Evolutionary conservation across 78 protist genomes (phyloP).

Genomic region (Chrysochromulina parva): DNA sequence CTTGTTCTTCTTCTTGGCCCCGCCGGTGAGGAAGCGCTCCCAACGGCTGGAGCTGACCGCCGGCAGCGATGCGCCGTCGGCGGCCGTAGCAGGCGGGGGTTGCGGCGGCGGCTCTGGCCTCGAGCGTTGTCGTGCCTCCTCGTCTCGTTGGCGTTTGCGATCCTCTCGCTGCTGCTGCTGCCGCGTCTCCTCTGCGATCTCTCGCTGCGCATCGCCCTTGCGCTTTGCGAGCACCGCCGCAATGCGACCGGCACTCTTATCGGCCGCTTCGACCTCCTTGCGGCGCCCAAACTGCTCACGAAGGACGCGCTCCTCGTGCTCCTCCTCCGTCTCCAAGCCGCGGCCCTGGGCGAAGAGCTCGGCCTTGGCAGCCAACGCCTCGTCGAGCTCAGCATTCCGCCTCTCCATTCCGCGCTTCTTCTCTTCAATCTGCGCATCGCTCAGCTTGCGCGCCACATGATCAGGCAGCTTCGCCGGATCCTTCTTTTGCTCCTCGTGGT

Average conservation of each 20-base stretch:
- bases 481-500: conserved; percentile 7
- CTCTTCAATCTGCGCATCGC: background rate
- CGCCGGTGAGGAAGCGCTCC: too few relatives aligned
- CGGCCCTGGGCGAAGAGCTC: background rate
- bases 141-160: background rate
- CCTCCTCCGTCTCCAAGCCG: background rate
- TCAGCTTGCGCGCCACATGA: background rate
- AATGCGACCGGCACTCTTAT: background rate
- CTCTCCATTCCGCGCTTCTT: background rate
- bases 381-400: background rate
- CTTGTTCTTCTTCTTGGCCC: too few relatives aligned
- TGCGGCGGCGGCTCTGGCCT: too few relatives aligned
- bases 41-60: too few relatives aligned
- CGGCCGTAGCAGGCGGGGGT: too few relatives aligned
- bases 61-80: too few relatives aligned
- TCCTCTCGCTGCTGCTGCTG: background rate
- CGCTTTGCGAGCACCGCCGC: background rate
- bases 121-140: background rate
- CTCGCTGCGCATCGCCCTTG: background rate
- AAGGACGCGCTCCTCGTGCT: background rate
- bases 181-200: background rate
- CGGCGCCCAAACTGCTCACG: background rate
- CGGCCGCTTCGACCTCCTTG: background rate
- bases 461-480: background rate
- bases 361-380: background rate